Base-by-base conservation (phyloP, 139 green algal species). In the Chlorella sp. region DNA sequence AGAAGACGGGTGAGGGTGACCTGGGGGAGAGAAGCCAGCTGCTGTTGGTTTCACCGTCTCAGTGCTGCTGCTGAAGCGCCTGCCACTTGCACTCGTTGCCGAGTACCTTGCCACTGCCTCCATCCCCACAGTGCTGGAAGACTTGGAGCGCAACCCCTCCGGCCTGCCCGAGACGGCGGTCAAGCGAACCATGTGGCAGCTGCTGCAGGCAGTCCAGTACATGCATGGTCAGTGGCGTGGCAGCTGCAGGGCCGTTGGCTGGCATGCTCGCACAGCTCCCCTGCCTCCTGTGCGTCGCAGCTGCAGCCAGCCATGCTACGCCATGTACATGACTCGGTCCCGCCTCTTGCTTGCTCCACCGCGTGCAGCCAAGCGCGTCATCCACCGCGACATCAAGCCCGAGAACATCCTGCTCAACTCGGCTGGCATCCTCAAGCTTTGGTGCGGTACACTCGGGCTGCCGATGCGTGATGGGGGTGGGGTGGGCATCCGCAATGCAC, bases 401-500 rank as follows among this genome's bases (percentile, higher is more conserved):
- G 95, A 98, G 88, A 98, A 98, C 92, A 94, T 98, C 79, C 92
- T 98, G 62, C 92, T 97, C 36, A 91, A 91, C 43, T 81, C 80
- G 3, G 84, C 93, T 6, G 93, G 94, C 36, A 87, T 94, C 74
- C 81, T 99, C 1, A 98, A 97, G 90, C 92, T 98, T 34, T 98
- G 96, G 72, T 78, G 72, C 28, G 72, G 44, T 11, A 2, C 13
- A 11, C n/a, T 14, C 32, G 60, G n/a, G n/a, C n/a, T n/a, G n/a
- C n/a, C n/a, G n/a, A n/a, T 36, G 60, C 60, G 2, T 68, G 60
- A 26, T 8, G 19, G 13, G 13, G 58, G 34, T 44, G 65, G 13
- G 7, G 14, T 26, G n/a, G 0, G 11, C 32, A 16, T 1, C n/a
- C 2, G 65, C 65, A 44, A n/a, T n/a, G n/a, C n/a, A n/a, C n/a